Evolutionary conservation across 257 asterid genomes (phyloP).

Genomic region (Penstemon newberryi): DNA sequence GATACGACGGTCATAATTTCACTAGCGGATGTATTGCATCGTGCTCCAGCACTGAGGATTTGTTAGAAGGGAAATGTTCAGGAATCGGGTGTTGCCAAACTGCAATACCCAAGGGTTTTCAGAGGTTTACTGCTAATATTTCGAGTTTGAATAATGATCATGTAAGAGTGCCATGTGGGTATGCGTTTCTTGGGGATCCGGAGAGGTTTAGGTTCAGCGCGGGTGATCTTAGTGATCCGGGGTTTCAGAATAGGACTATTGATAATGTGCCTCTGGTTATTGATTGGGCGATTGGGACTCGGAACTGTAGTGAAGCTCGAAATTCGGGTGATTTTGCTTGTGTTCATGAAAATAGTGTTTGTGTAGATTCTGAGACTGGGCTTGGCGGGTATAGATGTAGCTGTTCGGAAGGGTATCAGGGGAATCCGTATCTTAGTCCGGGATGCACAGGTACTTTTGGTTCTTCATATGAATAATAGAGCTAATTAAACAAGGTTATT

Average conservation of each 20-base stretch:
- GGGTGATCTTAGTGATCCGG: constrained; percentile 24
- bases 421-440: constrained; percentile 32
- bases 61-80: constrained; percentile 48
- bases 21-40: constrained; percentile 40
- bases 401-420: constrained; percentile 29
- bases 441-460: constrained; percentile 31
- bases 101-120: constrained; percentile 39
- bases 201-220: constrained; percentile 27
- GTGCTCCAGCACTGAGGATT: constrained; percentile 30
- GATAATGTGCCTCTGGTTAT: constrained; percentile 29
- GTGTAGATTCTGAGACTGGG: constrained; percentile 29
- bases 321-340: constrained; percentile 17
- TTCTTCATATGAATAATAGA: no score
- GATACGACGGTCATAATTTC: constrained; percentile 20
- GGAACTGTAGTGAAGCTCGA: constrained; percentile 13
- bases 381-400: constrained; percentile 32
- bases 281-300: constrained; percentile 36
- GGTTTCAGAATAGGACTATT: constrained; percentile 25
- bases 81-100: constrained; percentile 50
- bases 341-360: constrained; percentile 9
- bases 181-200: constrained; percentile 44
- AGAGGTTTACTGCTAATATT: not conserved
- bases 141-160: not conserved
- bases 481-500: no score
- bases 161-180: constrained; percentile 21